Evolutionary conservation across 495 filamentous ascomycete species (phyloP).

Genomic region (Podospora comata): DNA sequence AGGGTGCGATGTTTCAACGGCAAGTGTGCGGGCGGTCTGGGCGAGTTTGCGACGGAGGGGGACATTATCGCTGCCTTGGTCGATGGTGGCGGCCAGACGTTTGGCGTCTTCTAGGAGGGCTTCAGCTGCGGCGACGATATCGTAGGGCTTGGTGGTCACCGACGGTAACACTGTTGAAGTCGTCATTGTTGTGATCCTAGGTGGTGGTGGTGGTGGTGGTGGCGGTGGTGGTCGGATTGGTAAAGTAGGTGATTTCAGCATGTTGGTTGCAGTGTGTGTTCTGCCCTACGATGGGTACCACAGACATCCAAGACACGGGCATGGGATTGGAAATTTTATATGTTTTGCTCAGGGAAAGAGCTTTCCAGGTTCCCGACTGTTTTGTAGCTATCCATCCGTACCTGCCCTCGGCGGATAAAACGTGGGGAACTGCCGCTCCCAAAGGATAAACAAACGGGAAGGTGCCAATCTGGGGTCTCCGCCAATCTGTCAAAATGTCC

Average conservation of each 20-base stretch:
- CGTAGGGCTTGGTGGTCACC: background rate
- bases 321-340: background rate
- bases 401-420: background rate
- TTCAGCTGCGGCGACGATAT: slow-evolving; percentile 30
- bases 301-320: background rate
- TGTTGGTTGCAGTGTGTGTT: background rate
- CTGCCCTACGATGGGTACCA: background rate
- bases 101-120: slow-evolving; percentile 25
- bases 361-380: background rate
- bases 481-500: background rate
- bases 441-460: background rate
- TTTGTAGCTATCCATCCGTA: background rate
- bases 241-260: background rate
- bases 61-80: slow-evolving; percentile 6
- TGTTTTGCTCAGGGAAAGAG: background rate
- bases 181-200: background rate
- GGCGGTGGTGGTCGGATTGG: background rate
- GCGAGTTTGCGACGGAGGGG: slow-evolving; percentile 19
- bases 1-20: slow-evolving; percentile 20
- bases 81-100: slow-evolving; percentile 13
- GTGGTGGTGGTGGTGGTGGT: background rate
- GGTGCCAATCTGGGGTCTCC: background rate
- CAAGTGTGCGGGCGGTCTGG: slow-evolving; percentile 23
- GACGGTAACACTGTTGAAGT: background rate
- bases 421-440: slow-evolving; percentile 5